Conservation (phyloP, 192 early-diverging fungal species). For the Coemansia sp. region DNA sequence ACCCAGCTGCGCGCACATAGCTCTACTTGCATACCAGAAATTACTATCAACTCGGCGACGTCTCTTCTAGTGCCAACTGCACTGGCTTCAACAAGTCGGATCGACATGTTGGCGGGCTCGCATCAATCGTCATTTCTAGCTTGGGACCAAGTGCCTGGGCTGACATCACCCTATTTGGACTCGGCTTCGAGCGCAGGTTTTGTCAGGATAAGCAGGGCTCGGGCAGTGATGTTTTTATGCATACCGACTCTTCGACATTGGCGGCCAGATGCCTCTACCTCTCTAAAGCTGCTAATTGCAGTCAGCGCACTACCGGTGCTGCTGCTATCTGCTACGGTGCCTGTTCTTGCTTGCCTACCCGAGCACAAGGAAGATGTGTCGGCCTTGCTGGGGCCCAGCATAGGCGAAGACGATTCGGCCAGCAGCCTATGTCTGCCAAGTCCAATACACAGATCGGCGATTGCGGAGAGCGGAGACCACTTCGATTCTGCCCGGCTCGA, state of each 20-base stretch:
- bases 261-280: conserved; percentile 19
- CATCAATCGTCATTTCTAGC: background rate
- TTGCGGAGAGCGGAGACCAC: background rate
- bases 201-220: background rate
- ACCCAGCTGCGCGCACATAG: background rate
- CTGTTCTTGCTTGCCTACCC: conserved; percentile 20
- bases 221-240: conserved; percentile 14
- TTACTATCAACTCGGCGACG: background rate
- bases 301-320: conserved; percentile 45
- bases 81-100: conserved; percentile 2
- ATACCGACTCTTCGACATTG: conserved; percentile 47
- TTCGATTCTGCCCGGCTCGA: background rate
- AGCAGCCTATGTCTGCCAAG: background rate
- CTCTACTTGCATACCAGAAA: background rate
- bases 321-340: conserved; percentile 44
- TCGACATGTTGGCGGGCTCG: conserved; percentile 2
- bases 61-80: conserved; percentile 6
- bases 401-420: background rate
- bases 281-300: conserved; percentile 36
- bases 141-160: background rate
- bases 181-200: background rate
- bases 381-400: background rate
- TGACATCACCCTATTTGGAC: background rate
- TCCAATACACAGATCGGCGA: background rate
- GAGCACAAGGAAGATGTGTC: background rate